Evolutionary conservation across 1,284 basidiomycete genomes (phyloP).

Genomic region (Gymnopus androsaceus): DNA sequence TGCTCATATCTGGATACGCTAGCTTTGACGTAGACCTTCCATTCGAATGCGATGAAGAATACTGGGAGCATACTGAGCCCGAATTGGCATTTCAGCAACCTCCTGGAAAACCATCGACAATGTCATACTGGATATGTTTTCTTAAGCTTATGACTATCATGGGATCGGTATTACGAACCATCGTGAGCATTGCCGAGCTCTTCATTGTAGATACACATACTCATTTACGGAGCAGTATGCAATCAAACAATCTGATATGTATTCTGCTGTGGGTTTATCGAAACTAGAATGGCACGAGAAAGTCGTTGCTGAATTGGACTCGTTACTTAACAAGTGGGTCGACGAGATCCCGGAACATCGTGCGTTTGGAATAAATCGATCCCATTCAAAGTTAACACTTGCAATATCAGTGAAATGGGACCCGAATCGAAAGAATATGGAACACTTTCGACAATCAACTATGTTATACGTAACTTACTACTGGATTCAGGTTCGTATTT

Average conservation of each 20-base stretch:
- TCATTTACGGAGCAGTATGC: conserved; percentile 42
- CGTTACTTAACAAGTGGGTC: conserved; percentile 20
- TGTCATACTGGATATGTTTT: conserved; percentile 3
- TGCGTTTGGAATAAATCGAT: too few relatives aligned
- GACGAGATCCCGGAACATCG: too few relatives aligned
- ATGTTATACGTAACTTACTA: too few relatives aligned
- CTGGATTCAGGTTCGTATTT: too few relatives aligned
- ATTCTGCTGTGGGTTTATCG: conserved; percentile 2
- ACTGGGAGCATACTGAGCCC: conserved; percentile 14
- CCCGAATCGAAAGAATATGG: too few relatives aligned
- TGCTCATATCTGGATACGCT: neutral
- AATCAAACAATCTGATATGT: conserved; percentile 50
- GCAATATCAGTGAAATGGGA: too few relatives aligned
- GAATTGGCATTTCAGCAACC: conserved; percentile 14
- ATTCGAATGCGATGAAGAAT: conserved; percentile 55
- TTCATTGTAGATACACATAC: neutral
- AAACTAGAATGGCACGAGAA: conserved; percentile 35
- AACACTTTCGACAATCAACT: too few relatives aligned
- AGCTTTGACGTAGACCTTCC: conserved; percentile 77
- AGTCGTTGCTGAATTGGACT: conserved; percentile 35
- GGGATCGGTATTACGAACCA: neutral
- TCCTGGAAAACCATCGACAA: conserved; percentile 6
- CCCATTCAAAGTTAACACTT: too few relatives aligned
- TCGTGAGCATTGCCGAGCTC: neutral
- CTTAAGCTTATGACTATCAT: conserved; percentile 15